Base-by-base conservation (phyloP, 345 rosid genomes). In the Lenwebbia sp. region DNA sequence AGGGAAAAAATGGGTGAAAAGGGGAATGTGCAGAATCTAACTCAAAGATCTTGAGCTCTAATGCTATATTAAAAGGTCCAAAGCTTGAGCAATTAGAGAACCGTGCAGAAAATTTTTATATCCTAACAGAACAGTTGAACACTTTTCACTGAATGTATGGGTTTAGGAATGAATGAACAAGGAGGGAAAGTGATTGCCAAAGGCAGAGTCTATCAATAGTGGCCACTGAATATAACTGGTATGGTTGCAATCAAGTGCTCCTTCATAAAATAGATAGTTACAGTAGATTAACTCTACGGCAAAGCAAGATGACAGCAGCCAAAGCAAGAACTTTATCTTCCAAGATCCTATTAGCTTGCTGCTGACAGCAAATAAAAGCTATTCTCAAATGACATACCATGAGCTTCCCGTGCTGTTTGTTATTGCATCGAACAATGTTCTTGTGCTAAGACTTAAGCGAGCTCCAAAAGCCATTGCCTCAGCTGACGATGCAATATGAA, bases 391-490 rank as follows among this genome's bases (percentile, higher is more conserved):
- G 22, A 88, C 95, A 83, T 93, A 97, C 98, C 99, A 97, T 85
- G 99, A 97, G 90, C 94, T 91, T 89, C 98, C 99, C 52, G 91
- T 92, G 83, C 93, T 91, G 85, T 91, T 90, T 62, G 89, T 87
- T 57, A 95, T 93, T 57, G 90, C 90, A 89, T 95, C 89, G 85
- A 95, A 97, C 83, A 97, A 92, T 85, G 85, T 88, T 92, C 96
- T 91, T 83, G 99, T 92, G 87, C 90, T 91, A 88, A 97, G 98
- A 88, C 99, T 96, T 88, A 97, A 91, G 51, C 96, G 96, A 88
- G 98, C 96, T 86, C 98, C 99, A 86, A 95, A 93, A 78, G 99
- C 99, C 94, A 97, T 95, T 84, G 98, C 99, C 91, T 97, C 99
- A 26, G 99, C 99, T 86, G 98, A 92, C 87, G 97, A 90, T 88